phyloP scores from a whole-genome alignment of 2,329 filamentous ascomycete genomes.

The Aspergillus pseudotamarii region DNA sequence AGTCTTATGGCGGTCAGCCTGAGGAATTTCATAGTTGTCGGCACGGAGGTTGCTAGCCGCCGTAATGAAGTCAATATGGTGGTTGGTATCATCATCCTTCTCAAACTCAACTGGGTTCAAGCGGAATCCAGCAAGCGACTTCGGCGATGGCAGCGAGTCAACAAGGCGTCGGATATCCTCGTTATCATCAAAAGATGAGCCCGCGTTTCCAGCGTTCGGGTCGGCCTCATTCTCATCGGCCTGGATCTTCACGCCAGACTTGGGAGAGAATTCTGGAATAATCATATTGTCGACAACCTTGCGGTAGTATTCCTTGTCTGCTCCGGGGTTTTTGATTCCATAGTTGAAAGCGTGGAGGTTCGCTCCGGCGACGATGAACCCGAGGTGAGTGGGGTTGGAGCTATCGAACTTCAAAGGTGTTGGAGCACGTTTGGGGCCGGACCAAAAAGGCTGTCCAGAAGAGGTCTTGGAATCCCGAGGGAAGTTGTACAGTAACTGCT shows the following conservation, averaged over 20 bases:
- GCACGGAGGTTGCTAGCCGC: slow-evolving; percentile 94
- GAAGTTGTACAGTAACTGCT: slow-evolving; percentile 95
- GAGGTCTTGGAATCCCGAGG: slow-evolving; percentile 91
- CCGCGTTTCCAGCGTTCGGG: slow-evolving; percentile 69
- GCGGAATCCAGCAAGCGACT: slow-evolving; percentile 82
- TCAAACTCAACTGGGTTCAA: slow-evolving; percentile 93
- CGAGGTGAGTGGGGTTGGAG: slow-evolving; percentile 81
- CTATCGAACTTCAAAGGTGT: slow-evolving; percentile 87
- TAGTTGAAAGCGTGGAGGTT: slow-evolving; percentile 98
- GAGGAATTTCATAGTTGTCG: slow-evolving; percentile 95
- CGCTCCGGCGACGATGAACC: slow-evolving; percentile 83
- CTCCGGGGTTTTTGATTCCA: slow-evolving; percentile 82
- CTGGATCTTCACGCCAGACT: slow-evolving; percentile 92
- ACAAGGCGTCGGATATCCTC: slow-evolving; percentile 75
- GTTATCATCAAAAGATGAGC: slow-evolving; percentile 66
- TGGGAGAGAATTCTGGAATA: slow-evolving; percentile 90
- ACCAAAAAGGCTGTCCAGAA: slow-evolving; percentile 92
- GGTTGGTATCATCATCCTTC: slow-evolving; percentile 97
- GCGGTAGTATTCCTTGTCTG: slow-evolving; percentile 71
- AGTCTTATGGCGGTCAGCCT: slow-evolving; percentile 93
- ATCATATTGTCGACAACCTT: slow-evolving; percentile 90
- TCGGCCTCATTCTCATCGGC: slow-evolving; percentile 94
- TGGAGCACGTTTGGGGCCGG: slow-evolving; percentile 93
- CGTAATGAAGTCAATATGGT: slow-evolving; percentile 99
- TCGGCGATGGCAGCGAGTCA: slow-evolving; percentile 73